These are phyloP conservation scores for Iberis amara DNA, from an alignment of 441 rosid species.

Conservation along the genomic window DNA sequence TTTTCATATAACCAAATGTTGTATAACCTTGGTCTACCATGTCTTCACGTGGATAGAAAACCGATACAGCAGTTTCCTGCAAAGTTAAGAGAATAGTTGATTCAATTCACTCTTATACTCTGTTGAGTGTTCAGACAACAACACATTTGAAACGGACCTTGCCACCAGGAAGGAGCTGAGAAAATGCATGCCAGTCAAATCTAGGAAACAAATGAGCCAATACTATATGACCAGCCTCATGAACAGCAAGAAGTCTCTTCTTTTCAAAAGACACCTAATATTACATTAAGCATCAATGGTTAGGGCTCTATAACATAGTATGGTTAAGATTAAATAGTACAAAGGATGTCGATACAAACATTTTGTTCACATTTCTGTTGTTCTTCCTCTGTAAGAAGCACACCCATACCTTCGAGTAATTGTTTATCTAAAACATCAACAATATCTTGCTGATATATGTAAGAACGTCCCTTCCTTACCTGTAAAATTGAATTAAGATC, in stretches of 20 bases:
- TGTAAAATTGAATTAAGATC: slow-evolving; percentile 30
- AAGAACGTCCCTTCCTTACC: slow-evolving; percentile 88
- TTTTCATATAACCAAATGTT: slow-evolving; percentile 95
- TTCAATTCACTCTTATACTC: slow-evolving; percentile 12
- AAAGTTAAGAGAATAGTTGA: slow-evolving; percentile 17
- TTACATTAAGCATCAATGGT: slow-evolving; percentile 21
- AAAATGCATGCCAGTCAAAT: slow-evolving; percentile 98
- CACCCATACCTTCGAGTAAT: slow-evolving; percentile 99
- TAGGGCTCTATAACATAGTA: slow-evolving; percentile 20
- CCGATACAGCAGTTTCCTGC: slow-evolving; percentile 94
- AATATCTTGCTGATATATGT: slow-evolving; percentile 80
- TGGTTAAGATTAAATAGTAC: slow-evolving; percentile 11
- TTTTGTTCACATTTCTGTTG: slow-evolving; percentile 85
- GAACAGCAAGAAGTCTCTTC: slow-evolving; percentile 87
- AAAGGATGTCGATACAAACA: slow-evolving; percentile 42
- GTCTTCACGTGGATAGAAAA: slow-evolving; percentile 94
- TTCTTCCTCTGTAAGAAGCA: slow-evolving; percentile 93
- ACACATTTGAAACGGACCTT: slow-evolving; percentile 48
- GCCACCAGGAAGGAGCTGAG: slow-evolving; percentile 98
- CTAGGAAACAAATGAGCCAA: slow-evolving; percentile 95
- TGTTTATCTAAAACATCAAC: slow-evolving; percentile 93
- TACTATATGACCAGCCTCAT: slow-evolving; percentile 91
- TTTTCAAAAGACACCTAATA: slow-evolving; percentile 73
- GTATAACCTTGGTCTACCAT: slow-evolving; percentile 93
- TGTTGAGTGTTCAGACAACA: slow-evolving; percentile 13